Evolutionary conservation across 2,329 filamentous ascomycete genomes (phyloP), one percentile per base, ranked within the genome.

Genomic region (Aspergillus floridensis): DNA sequence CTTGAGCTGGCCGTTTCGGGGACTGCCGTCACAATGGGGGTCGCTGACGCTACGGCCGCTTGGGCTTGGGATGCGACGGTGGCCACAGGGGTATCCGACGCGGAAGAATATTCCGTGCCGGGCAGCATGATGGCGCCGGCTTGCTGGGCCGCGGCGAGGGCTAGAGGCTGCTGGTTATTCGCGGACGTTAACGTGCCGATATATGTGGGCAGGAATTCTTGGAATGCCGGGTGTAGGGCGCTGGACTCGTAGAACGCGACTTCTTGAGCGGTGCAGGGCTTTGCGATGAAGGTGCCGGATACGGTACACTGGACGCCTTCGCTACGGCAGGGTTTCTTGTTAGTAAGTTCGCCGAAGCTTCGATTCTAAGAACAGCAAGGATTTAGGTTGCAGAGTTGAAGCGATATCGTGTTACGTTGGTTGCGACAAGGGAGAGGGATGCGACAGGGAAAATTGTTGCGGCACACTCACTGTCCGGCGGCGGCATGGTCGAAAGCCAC

Each of bases 191-290:
- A 81, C 2, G 87, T 90, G 60, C 95, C 95, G 77, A 96, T 86
- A 77, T 88, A 98, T 5, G 86, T 83, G 49, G 95, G 93, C 82
- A 98, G 93, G 68, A 93, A 85, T 24, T 88, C 84, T 53, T 87
- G 84, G 69, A 98, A 91, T 2, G 88, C 86, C 31, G 87, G 85
- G 71, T 96, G 89, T 22, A 82, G 77, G 35, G 84, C 76, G 29
- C 87, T 88, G 44, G 86, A 85, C 73, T 96, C 86, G 81, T 99
- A 99, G 76, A 99, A 99, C 49, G 87, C 83, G 68, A 98, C 86
- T 78, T 99, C 95, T 64, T 87, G 83, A 63, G 86, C 79, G 0
- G 91, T 96, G 76, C 93, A 98, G 19, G 95, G 95, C 77, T 99
- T 99, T 72, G 97, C 91, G 73, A 99, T 90, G 35, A 98, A 82